A percentile compares a stretch with the other conserved stretches of the same genome.
Conservation (phyloP, 345 rosid species). For the Cochlearia excelsa region DNA sequence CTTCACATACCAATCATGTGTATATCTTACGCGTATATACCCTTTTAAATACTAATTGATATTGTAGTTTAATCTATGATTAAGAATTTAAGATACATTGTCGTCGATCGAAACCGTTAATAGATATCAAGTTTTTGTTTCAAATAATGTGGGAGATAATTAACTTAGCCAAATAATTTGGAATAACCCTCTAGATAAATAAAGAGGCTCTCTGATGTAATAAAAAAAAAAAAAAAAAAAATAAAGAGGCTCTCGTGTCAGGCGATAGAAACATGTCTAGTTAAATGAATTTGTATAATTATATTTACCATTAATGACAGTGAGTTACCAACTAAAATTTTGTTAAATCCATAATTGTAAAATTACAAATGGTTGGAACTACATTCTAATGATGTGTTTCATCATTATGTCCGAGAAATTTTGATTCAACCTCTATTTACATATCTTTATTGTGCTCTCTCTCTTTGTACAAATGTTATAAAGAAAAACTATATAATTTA, state of each 20-base stretch:
- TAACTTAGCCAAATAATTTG: slow-evolving; percentile 10
- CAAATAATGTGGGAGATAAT: slow-evolving; percentile 3
- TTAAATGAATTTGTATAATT: background rate
- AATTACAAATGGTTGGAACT: slow-evolving; percentile 6
- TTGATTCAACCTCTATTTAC: slow-evolving; percentile 3
- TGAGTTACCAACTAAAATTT: slow-evolving; percentile 34
- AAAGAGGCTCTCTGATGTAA: slow-evolving; percentile 4
- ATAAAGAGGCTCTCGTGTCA: slow-evolving; percentile 9
- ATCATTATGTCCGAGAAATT: slow-evolving; percentile 21
- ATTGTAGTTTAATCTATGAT: no score
- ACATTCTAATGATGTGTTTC: slow-evolving; percentile 19
- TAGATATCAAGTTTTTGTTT: background rate
- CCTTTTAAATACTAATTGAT: slow-evolving; percentile 4
- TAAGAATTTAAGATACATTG: no score
- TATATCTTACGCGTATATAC: slow-evolving; percentile 19
- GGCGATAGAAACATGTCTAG: slow-evolving; percentile 4
- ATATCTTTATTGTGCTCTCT: background rate
- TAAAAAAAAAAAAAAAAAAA: no score
- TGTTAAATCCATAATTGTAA: slow-evolving; percentile 20
- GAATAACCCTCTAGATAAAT: slow-evolving; percentile 17
- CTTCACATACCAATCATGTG: slow-evolving; percentile 14
- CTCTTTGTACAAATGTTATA: background rate
- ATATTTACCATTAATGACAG: slow-evolving; percentile 16
- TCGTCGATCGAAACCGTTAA: no score
- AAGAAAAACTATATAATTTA: slow-evolving; percentile 6